Base-by-base conservation (phyloP, 257 asterid genomes). In the Handroanthus guayacan region DNA sequence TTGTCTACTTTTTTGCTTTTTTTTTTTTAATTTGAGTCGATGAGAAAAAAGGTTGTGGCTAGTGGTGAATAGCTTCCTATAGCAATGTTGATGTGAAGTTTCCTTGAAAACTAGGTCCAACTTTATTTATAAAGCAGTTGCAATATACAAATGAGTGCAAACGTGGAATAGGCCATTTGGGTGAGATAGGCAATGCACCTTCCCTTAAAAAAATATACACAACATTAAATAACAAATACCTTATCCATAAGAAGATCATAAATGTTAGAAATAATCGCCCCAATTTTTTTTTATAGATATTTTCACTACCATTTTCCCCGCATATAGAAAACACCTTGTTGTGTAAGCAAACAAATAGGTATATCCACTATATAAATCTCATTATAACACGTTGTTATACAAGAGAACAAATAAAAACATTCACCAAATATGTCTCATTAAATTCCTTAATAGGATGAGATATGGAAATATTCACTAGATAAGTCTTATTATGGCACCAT, bases 241-340 rank as follows among this genome's bases (percentile, higher is more conserved):
- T 67, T 67, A 79, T 79, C 79, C 62, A 58, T 61, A 67, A 36
- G 67, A 62, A 38, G 39, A 39, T 31, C 10, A 58, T 6, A 78
- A 37, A 58, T 47, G 75, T 20, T 74, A 13, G 83, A 67, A 79
- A 51, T 60, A 79, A 67, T 74, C 79, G 79, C 67, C 72, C 20
- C 61, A 25, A 37, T 17, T 16, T 20, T 17, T 62, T 31, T n/a
- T n/a, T n/a, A n/a, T n/a, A n/a, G n/a, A n/a, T n/a, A n/a, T n/a
- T n/a, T n/a, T n/a, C n/a, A n/a, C n/a, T n/a, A n/a, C n/a, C n/a
- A n/a, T n/a, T 62, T 69, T 80, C 39, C 63, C 81, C 84, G 68
- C 75, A 76, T 76, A 38, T 54, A 72, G 79, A 60, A 60, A 55
- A 50, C 41, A 58, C 69, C 72, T 61, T 71, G 63, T 50, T 45